These are phyloP conservation scores for Capronia americana DNA, from an alignment of 2,329 filamentous ascomycete genomes.

Conservation along the genomic window DNA sequence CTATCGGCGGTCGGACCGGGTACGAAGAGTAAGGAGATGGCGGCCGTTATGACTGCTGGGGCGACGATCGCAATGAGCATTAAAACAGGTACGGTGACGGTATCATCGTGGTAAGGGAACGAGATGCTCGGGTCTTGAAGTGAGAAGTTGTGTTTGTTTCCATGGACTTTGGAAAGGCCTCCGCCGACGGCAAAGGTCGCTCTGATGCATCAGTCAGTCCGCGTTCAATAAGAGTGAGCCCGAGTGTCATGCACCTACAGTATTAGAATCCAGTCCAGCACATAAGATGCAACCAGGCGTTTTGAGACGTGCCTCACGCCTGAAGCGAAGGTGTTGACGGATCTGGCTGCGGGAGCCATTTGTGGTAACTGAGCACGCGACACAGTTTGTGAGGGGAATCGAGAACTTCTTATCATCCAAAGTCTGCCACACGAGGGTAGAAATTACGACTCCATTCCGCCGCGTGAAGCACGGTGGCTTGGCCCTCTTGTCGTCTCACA, in stretches of 20 bases:
- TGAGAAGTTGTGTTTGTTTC: conserved; percentile 61
- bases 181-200: conserved; percentile 65
- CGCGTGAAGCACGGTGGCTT: background rate
- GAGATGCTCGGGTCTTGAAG: conserved; percentile 78
- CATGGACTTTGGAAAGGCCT: conserved; percentile 64
- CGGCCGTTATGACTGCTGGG: conserved; percentile 71
- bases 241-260: conserved; percentile 52
- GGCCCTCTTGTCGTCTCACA: background rate
- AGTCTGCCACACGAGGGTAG: background rate
- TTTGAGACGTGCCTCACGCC: conserved; percentile 49
- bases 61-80: conserved; percentile 67
- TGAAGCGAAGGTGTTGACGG: conserved; percentile 29
- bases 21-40: conserved; percentile 72
- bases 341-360: conserved; percentile 32
- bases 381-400: conserved; percentile 1
- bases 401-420: background rate
- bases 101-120: conserved; percentile 76
- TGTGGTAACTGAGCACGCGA: conserved; percentile 37
- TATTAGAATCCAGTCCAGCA: conserved; percentile 73
- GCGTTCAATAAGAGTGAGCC: background rate
- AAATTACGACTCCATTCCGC: background rate
- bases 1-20: conserved; percentile 72
- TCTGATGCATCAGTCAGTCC: conserved; percentile 43
- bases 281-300: conserved; percentile 68
- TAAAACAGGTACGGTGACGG: conserved; percentile 71